Conservation (phyloP, 2,329 filamentous ascomycete genomes). For the Pestalotiopsis sp. region DNA sequence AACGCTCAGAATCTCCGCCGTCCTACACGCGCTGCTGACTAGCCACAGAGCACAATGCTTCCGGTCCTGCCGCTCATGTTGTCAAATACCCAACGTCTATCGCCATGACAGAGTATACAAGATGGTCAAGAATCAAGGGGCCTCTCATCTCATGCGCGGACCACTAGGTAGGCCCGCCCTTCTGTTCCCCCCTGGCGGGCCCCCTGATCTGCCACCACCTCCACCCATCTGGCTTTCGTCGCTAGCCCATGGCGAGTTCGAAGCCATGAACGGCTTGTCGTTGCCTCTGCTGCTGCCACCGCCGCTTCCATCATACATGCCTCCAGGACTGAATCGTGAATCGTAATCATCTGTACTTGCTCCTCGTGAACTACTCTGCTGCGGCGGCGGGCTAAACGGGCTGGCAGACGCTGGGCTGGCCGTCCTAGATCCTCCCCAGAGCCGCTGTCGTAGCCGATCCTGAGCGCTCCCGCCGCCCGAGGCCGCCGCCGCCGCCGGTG, state of each 20-base stretch:
- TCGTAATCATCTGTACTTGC: slow-evolving; percentile 43
- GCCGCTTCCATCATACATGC: slow-evolving; percentile 43
- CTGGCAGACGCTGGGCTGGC: slow-evolving; percentile 53
- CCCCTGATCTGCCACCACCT: slow-evolving; percentile 38
- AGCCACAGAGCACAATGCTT: background rate
- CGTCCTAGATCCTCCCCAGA: slow-evolving; percentile 69
- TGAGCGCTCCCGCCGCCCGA: slow-evolving; percentile 66
- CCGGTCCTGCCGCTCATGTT: background rate
- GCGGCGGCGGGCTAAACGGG: slow-evolving; percentile 50
- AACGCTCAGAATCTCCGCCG: too few relatives aligned
- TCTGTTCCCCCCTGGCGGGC: slow-evolving; percentile 37
- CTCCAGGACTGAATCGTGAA: slow-evolving; percentile 48
- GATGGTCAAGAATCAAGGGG: background rate
- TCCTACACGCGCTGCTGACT: background rate
- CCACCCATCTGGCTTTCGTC: slow-evolving; percentile 43
- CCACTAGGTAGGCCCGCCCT: slow-evolving; percentile 41
- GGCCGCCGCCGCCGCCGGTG: slow-evolving; percentile 38
- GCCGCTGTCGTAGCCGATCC: slow-evolving; percentile 77
- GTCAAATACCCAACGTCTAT: slow-evolving; percentile 5
- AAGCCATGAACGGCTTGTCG: slow-evolving; percentile 44
- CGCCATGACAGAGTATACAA: background rate
- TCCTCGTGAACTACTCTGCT: slow-evolving; percentile 29
- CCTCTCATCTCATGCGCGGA: slow-evolving; percentile 42
- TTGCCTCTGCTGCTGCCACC: slow-evolving; percentile 29
- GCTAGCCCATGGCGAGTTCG: slow-evolving; percentile 51